Evolutionary conservation across 2,329 filamentous ascomycete genomes (phyloP).

Genomic region (Claviceps humidiphila): DNA sequence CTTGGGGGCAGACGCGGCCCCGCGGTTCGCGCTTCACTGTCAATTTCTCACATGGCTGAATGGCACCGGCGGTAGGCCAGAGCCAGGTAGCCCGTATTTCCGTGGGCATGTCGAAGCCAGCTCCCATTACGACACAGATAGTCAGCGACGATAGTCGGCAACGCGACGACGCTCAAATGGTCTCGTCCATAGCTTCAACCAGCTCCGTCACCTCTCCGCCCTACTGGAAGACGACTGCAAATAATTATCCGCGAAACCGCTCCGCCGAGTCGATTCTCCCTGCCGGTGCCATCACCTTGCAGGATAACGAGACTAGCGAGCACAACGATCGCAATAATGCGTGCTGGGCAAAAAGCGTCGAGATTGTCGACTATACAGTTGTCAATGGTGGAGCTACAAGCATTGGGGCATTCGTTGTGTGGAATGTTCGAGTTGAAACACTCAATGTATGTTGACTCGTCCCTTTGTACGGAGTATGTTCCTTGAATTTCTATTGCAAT

Average conservation of each 20-base stretch:
- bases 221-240: conserved; percentile 26
- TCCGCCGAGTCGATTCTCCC: conserved; percentile 37
- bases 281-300: conserved; percentile 43
- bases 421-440: conserved; percentile 81
- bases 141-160: conserved; percentile 6
- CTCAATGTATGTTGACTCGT: conserved; percentile 48
- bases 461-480: not conserved
- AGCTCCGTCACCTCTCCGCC: conserved; percentile 26
- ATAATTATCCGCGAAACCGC: conserved; percentile 23
- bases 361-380: conserved; percentile 42
- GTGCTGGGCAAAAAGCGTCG: conserved; percentile 53
- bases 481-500: no score
- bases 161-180: conserved; percentile 4
- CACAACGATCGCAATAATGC: conserved; percentile 38
- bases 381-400: conserved; percentile 44
- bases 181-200: conserved; percentile 14
- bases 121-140: not conserved
- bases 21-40: conserved; percentile 6
- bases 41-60: conserved; percentile 17
- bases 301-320: conserved; percentile 46
- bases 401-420: conserved; percentile 86
- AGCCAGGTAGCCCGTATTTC: conserved; percentile 8
- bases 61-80: conserved; percentile 20
- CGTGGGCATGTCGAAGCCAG: not conserved
- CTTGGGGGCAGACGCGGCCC: no score